Evolutionary conservation across 2,329 filamentous ascomycete species (phyloP).

Genomic region (Lachnellula suecica): DNA sequence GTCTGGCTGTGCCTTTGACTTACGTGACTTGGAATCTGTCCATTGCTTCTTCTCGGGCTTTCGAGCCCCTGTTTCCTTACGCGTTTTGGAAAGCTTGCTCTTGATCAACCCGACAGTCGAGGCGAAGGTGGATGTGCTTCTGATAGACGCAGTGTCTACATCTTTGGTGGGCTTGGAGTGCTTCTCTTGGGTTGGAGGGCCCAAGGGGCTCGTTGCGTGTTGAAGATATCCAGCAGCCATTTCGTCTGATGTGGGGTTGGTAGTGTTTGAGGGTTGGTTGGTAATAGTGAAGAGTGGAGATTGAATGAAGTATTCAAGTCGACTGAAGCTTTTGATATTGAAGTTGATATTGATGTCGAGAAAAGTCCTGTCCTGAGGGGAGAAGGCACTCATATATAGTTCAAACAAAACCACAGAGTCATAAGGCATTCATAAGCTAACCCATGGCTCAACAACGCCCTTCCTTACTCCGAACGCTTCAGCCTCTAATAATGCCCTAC

Average conservation of each 20-base stretch:
- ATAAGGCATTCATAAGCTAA: background rate
- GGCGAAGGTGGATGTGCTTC: constrained; percentile 25
- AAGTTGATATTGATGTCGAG: constrained; percentile 1
- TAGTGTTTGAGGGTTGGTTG: background rate
- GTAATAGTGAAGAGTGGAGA: background rate
- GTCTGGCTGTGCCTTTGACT: constrained; percentile 7
- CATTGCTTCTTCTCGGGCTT: constrained; percentile 10
- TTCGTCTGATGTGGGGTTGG: background rate
- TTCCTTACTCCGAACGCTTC: background rate
- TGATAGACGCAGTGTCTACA: constrained; percentile 22
- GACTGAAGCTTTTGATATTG: background rate
- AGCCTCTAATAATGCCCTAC: background rate
- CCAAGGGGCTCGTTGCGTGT: constrained; percentile 21
- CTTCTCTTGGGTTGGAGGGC: constrained; percentile 24
- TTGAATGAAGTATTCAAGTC: background rate
- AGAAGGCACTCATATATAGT: constrained; percentile 11
- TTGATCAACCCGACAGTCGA: constrained; percentile 26
- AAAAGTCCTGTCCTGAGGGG: constrained; percentile 5
- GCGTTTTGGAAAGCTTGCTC: constrained; percentile 20
- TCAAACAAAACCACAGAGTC: constrained; percentile 3
- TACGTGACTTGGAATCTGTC: constrained; percentile 16
- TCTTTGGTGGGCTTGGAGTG: constrained; percentile 14
- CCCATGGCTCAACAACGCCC: background rate
- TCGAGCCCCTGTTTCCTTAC: constrained; percentile 12
- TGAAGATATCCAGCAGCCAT: too few relatives aligned